Base-by-base conservation (phyloP, 2,329 filamentous ascomycete genomes). In the Diaporthe capsici region DNA sequence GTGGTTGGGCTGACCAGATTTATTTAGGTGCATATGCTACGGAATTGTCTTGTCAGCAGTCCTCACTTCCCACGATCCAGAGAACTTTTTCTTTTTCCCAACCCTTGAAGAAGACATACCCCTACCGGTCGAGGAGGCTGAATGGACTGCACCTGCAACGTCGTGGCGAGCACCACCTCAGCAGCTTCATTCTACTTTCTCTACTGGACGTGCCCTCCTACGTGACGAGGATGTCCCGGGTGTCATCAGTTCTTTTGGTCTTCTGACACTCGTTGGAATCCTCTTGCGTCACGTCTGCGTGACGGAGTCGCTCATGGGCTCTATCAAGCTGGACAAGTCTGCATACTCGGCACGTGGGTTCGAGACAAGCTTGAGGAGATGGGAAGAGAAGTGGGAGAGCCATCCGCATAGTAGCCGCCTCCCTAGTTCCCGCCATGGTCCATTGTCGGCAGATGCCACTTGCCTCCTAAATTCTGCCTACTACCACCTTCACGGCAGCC, bases 401-500 rank as follows among this genome's bases (percentile, higher is more conserved):
- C 51, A 55, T 15, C 51, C 51, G 25, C 51, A 55, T 28, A 55
- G 51, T 55, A 55, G 51, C 51, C 25, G 25, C 25, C 51, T 55
- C 31, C 25, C 51, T 55, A 28, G 25, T 55, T 25, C 51, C 25
- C 25, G 51, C 25, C 13, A 55, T 55, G 53, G 53, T 31, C 53
- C 53, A 34, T 57, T 57, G 53, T 28, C 53, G 25, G 53, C 25
- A 57, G 53, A 57, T 57, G 25, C 53, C 4, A 57, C 53, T 57
- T 57, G 53, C 15, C 53, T 57, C 53, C 53, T 57, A 31, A 31
- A 20, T 57, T 57, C 53, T 57, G 53, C 53, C 25, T 57, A 57
- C 53, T 57, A 57, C 53, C 53, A 57, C 53, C 25, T 57, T 20
- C 53, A 57, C 53, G 53, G 53, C 53, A 57, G 53, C 53, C 53